These are phyloP conservation scores for Eragrostis curvula DNA, from an alignment of 176 grass and related monocot genomes.

Conservation along the genomic window DNA sequence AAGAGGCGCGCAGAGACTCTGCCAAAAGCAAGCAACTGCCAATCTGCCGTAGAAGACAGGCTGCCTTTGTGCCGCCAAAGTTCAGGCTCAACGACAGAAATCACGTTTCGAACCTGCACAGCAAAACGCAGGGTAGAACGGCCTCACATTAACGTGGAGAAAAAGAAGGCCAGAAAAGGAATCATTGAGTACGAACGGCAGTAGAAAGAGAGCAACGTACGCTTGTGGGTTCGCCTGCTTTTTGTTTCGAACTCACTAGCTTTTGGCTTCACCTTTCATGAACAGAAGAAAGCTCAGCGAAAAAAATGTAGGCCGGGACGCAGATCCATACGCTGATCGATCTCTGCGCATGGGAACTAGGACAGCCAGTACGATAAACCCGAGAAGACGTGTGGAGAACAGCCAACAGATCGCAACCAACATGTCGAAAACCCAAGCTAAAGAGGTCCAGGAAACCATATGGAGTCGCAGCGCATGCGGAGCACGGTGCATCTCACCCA, in stretches of 20 bases:
- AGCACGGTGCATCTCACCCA: not conserved
- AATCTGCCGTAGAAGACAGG: not conserved
- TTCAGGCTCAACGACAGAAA: not conserved
- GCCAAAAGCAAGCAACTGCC: not conserved
- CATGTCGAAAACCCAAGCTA: not conserved
- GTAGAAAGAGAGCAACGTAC: not conserved
- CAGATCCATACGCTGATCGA: not conserved
- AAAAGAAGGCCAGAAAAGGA: not conserved
- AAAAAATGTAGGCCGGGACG: not conserved
- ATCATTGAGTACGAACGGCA: not conserved
- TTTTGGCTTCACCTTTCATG: not conserved
- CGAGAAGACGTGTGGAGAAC: too few species aligned
- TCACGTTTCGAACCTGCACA: not conserved
- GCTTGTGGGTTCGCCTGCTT: not conserved
- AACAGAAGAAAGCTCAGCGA: not conserved
- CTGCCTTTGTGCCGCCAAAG: not conserved
- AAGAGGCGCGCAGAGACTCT: not conserved
- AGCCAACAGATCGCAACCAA: not conserved
- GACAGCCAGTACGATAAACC: not conserved
- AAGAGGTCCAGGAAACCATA: not conserved
- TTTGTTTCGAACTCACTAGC: not conserved
- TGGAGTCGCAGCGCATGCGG: slow-evolving; percentile 8
- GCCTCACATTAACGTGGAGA: not conserved
- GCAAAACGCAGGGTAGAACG: not conserved
- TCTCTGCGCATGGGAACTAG: too few species aligned